Base-by-base conservation (phyloP, 257 asterid genomes). In the Solanum rostratum region DNA sequence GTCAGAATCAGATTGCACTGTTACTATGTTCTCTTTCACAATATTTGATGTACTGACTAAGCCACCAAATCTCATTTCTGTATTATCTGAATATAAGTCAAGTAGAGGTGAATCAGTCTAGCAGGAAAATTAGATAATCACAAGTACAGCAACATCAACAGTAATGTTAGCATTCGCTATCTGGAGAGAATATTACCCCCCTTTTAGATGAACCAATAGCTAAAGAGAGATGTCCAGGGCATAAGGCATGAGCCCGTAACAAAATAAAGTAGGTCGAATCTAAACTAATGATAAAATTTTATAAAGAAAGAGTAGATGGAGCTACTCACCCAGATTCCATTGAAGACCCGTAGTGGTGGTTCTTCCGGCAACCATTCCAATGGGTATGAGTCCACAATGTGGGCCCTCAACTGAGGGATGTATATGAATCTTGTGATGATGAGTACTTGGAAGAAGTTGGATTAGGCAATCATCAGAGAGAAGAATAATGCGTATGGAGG, bases 301-400 rank as follows among this genome's bases (percentile, higher is more conserved):
- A 22, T 6, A 46, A 22, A 24, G 24, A 81, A 33, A 18, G 24
- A 59, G 65, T 22, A 71, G 5, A 43, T n/a, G 43, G 71, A 71
- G 33, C 63, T 80, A 89, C 98, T 92, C 85, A 95, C 99, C 86
- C 3, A 97, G 93, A 90, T 97, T 91, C 99, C 99, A 96, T 85
- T 92, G 80, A 57, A 96, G 98, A 73, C 99, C 98, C 0, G 97
- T 93, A 76, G 99, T 95, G 71, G 94, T 89, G 79, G 88, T 92
- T 52, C 93, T 88, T 84, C 90, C 85, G 19, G 97, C 93, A 45
- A 94, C 90, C 82, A 86, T 90, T 41, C 90, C 88, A 74, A 95
- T 91, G 66, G 99, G 99, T 71, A 94, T 86, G 87, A 97, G 94
- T 78, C 98, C 98, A 76, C 98, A 97, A 62, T 97, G 98, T 12